These are phyloP conservation scores for Gastrolobium bilobum DNA, from an alignment of 306 rosid genomes.

Conservation along the genomic window DNA sequence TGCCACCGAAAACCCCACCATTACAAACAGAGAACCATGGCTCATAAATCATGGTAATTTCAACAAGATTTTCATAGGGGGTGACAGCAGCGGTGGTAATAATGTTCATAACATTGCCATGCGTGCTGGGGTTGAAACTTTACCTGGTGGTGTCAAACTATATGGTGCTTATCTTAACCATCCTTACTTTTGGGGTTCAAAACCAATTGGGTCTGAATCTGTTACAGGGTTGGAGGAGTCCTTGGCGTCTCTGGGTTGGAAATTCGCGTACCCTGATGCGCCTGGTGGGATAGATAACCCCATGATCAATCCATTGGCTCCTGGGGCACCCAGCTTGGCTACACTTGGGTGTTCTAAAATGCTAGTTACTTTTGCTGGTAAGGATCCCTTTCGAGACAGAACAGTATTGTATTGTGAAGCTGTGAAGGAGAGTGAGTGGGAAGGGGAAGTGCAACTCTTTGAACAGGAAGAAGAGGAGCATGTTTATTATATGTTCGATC, in stretches of 20 bases:
- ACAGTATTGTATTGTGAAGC: conserved; percentile 40
- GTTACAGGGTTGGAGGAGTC: not conserved
- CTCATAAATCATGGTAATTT: not conserved
- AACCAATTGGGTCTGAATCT: conserved; percentile 42
- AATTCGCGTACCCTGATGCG: conserved; percentile 41
- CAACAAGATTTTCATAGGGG: too few relatives aligned
- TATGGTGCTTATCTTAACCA: conserved; percentile 53
- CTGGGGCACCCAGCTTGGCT: conserved; percentile 51
- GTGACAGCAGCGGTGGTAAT: conserved; percentile 37
- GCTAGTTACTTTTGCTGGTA: conserved; percentile 47
- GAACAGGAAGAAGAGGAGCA: conserved; percentile 44
- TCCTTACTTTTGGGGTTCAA: conserved; percentile 59
- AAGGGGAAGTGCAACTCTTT: conserved; percentile 44
- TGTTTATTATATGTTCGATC: conserved; percentile 19
- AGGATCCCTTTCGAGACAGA: conserved; percentile 46
- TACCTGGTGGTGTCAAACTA: conserved; percentile 45
- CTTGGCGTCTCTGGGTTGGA: conserved; percentile 27
- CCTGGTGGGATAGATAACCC: conserved; percentile 54
- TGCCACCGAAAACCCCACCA: not conserved
- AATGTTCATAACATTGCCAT: conserved; percentile 52
- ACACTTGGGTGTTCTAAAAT: conserved; percentile 40
- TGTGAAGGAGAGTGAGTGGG: conserved; percentile 49
- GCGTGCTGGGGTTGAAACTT: conserved; percentile 50
- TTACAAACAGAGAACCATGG: conserved; percentile 50
- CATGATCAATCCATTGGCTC: conserved; percentile 48